Evolutionary conservation across 2,329 filamentous ascomycete genomes (phyloP), one percentile per base, ranked within the genome.

Genomic region (Berkeleyomyces rouxiae): DNA sequence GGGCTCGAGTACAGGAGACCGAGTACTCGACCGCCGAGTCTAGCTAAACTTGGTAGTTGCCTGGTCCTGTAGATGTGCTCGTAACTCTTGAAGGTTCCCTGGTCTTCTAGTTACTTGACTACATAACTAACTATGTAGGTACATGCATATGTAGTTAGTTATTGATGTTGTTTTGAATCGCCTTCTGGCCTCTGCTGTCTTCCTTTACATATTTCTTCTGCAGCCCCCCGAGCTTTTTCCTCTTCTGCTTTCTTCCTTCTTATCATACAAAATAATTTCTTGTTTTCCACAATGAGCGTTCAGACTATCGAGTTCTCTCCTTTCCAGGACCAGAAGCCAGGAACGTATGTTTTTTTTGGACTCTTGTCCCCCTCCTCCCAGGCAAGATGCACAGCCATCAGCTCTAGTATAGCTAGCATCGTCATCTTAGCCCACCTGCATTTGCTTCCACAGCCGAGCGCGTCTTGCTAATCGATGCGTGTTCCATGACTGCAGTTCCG

Each of bases 281-380:
- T 40, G n/a, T 23, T 42, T 37, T 53, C 67, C 72, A 80, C 67
- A 71, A 93, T 96, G 90, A 76, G 77, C 68, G 72, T 79, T 75
- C 82, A 88, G 75, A 89, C 86, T 62, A 88, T 96, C 71, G 82
- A 87, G 69, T 84, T 96, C 74, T 84, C 84, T 74, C 83, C 91
- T 65, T 96, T 93, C 76, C 81, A 86, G 67, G 93, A 97, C 82
- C 93, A 99, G 82, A 99, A 99, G 82, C 90, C 92, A 67, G 92
- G 92, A 82, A 97, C 92, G 92, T 96, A 84, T 76, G 92, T 90
- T 49, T 37, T 10, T 37, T 58, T 46, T 11, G 49, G 40, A n/a
- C 39, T 60, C 3, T 43, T 13, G 51, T n/a, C 51, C 43, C 58
- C 51, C 39, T 44, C 40, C 53, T 59, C 44, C 2, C 23, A 23